phyloP scores from a whole-genome alignment of 148 eudicot species.

The Chenopodium berlandieri region DNA sequence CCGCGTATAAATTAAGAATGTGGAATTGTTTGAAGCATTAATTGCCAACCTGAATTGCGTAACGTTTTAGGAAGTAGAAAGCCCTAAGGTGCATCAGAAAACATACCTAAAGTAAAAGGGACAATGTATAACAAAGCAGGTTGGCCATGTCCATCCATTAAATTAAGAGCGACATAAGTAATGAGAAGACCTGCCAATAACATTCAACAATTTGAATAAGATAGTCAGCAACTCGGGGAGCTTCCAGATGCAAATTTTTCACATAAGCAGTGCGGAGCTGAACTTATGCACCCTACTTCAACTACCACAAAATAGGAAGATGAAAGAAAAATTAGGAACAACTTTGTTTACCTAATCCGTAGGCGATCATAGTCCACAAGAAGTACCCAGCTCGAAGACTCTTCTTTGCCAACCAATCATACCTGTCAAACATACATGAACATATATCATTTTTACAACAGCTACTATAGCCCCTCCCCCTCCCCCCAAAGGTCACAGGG shows the following conservation, averaged over 20 bases:
- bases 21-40: neutral
- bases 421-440: constrained; percentile 41
- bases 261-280: neutral
- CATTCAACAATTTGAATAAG: neutral
- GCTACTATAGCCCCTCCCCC: neutral
- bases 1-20: neutral
- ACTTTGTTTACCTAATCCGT: constrained; percentile 61
- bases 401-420: constrained; percentile 83
- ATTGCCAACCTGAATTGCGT: neutral
- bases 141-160: constrained; percentile 94
- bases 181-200: constrained; percentile 63
- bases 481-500: neutral
- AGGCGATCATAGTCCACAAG: constrained; percentile 77
- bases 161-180: constrained; percentile 73
- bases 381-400: constrained; percentile 78
- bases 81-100: neutral
- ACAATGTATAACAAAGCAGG: constrained; percentile 87
- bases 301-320: neutral
- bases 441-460: neutral
- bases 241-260: neutral
- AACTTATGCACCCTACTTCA: neutral
- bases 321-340: neutral
- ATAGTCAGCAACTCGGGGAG: neutral
- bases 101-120: constrained; percentile 70
- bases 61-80: neutral